Conservation (phyloP, 352 stramenopile species). For the Phytophthora aleatoria region DNA sequence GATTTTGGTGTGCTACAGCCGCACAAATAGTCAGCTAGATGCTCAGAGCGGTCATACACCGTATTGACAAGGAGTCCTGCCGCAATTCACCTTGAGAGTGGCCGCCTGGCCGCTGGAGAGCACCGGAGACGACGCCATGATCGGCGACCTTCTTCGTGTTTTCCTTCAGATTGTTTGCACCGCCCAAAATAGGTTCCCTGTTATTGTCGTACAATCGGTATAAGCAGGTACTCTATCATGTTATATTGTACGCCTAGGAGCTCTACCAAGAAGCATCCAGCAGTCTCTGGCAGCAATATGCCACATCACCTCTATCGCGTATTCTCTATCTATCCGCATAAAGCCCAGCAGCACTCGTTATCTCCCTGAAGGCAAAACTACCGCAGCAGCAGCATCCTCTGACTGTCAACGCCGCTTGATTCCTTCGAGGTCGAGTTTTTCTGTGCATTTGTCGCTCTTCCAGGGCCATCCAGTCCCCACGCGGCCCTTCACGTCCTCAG, state of each 20-base stretch:
- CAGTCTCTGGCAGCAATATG: no score
- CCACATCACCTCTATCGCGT: neutral
- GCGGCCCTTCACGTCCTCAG: conserved; percentile 61
- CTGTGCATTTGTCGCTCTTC: conserved; percentile 50
- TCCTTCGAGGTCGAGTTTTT: conserved; percentile 63
- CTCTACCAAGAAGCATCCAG: no score
- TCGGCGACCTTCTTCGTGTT: neutral
- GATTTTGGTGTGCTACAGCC: conserved; percentile 53
- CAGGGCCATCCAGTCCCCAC: conserved; percentile 69
- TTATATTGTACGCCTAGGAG: neutral
- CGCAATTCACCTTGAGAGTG: conserved; percentile 36
- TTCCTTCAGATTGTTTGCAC: neutral
- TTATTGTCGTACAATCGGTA: conserved; percentile 6
- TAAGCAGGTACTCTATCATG: conserved; percentile 29
- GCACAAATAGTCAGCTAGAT: neutral
- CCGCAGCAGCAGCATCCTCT: neutral
- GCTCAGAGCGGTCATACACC: neutral
- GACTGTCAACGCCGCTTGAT: conserved; percentile 44
- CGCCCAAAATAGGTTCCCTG: conserved; percentile 11
- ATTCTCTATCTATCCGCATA: conserved; percentile 11
- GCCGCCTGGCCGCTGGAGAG: conserved; percentile 33
- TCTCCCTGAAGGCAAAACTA: neutral
- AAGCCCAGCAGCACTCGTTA: neutral
- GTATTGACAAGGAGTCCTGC: neutral
- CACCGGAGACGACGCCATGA: conserved; percentile 42